Evolutionary conservation across 805 yeast genomes (phyloP).

Genomic region (Saccharomyces jurei): DNA sequence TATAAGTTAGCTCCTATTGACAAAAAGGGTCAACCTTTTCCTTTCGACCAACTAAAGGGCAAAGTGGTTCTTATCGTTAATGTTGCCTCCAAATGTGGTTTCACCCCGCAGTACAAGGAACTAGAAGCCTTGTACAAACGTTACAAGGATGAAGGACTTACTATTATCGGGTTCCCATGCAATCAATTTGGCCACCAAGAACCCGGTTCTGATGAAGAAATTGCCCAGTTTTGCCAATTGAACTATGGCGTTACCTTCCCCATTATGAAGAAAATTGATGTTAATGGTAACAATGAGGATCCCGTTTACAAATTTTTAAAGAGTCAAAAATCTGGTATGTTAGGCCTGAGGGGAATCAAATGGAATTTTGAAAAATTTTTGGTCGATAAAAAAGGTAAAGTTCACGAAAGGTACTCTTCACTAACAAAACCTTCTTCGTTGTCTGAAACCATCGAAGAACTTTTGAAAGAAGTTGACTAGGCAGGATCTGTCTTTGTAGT

Average conservation of each 20-base stretch:
- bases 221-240: conserved; percentile 59
- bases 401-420: conserved; percentile 57
- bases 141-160: conserved; percentile 55
- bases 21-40: conserved; percentile 48
- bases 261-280: conserved; percentile 74
- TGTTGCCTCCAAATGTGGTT: conserved; percentile 81
- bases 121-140: conserved; percentile 60
- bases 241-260: conserved; percentile 93
- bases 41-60: conserved; percentile 57
- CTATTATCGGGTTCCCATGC: conserved; percentile 80
- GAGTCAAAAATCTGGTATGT: conserved; percentile 44
- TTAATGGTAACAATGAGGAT: conserved; percentile 74
- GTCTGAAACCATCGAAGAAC: conserved; percentile 48
- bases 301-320: conserved; percentile 78
- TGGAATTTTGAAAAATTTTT: conserved; percentile 80
- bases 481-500: not conserved
- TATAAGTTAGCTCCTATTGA: conserved; percentile 61
- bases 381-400: conserved; percentile 46
- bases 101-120: conserved; percentile 70
- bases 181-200: conserved; percentile 84
- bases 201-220: conserved; percentile 61
- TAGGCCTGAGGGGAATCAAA: conserved; percentile 65
- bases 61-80: conserved; percentile 80
- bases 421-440: conserved; percentile 58
- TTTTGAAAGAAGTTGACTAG: conserved; percentile 30